Evolutionary conservation across 805 yeast species (phyloP).

Genomic region (Myxozyma geophila): DNA sequence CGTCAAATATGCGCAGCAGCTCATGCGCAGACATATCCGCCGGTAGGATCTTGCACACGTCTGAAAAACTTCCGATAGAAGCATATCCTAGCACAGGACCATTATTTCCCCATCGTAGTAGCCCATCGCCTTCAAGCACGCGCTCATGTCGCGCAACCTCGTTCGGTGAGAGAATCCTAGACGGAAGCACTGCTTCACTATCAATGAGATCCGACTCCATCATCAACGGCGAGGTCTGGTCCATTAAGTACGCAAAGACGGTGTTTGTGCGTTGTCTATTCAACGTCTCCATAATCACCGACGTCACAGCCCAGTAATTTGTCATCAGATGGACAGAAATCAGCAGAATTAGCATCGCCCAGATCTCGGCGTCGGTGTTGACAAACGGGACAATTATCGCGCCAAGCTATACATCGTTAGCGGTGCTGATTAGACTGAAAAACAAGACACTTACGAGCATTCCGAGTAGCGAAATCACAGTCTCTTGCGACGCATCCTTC

Average conservation of each 20-base stretch:
- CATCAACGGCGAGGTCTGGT: slow-evolving; percentile 21
- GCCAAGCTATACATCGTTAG: slow-evolving; percentile 38
- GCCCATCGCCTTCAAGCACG: slow-evolving; percentile 43
- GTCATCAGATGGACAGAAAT: slow-evolving; percentile 44
- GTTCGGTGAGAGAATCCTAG: slow-evolving; percentile 39
- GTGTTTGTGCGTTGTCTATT: slow-evolving; percentile 46
- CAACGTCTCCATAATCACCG: slow-evolving; percentile 43
- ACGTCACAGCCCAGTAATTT: slow-evolving; percentile 45
- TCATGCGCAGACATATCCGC: slow-evolving; percentile 19
- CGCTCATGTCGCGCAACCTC: slow-evolving; percentile 39
- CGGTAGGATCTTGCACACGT: slow-evolving; percentile 34
- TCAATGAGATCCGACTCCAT: slow-evolving; percentile 25
- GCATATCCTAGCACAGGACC: slow-evolving; percentile 42
- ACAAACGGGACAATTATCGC: slow-evolving; percentile 41
- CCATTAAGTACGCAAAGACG: slow-evolving; percentile 39
- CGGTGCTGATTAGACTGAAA: neutral
- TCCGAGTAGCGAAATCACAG: slow-evolving; percentile 46
- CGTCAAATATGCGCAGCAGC: slow-evolving; percentile 23
- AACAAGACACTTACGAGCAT: slow-evolving; percentile 40
- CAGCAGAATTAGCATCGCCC: slow-evolving; percentile 40
- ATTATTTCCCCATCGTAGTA: slow-evolving; percentile 40
- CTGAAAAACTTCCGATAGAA: slow-evolving; percentile 37
- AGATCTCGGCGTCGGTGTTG: slow-evolving; percentile 36
- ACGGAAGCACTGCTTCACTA: slow-evolving; percentile 24
- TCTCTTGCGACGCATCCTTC: slow-evolving; percentile 48